Evolutionary conservation across 495 filamentous ascomycete genomes (phyloP).

Genomic region (Neurospora pannonica): DNA sequence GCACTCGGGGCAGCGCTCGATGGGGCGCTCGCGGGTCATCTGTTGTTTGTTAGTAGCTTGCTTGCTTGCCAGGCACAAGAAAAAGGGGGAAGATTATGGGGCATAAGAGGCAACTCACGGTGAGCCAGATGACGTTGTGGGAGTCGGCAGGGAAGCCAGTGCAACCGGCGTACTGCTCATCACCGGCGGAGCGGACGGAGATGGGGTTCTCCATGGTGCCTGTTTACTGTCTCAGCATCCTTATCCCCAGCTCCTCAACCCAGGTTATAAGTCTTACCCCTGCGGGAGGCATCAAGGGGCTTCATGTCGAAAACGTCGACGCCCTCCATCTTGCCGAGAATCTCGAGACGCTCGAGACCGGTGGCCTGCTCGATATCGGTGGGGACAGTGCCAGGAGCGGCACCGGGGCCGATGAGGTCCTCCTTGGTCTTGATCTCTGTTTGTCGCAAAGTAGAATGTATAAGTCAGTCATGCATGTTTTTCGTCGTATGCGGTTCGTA

Average conservation of each 20-base stretch:
- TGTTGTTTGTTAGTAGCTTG: conserved; percentile 21
- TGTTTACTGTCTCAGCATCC: too few species aligned
- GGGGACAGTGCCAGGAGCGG: conserved; percentile 70
- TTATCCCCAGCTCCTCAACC: neutral
- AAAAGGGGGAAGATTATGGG: neutral
- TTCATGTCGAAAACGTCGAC: conserved; percentile 98
- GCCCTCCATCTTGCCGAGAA: conserved; percentile 98
- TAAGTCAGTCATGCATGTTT: conserved; percentile 9
- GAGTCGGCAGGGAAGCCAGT: conserved; percentile 89
- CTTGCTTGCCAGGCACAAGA: neutral
- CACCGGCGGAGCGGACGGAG: conserved; percentile 76
- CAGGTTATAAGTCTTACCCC: conserved; percentile 53
- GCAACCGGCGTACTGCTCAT: conserved; percentile 95
- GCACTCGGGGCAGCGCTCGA: conserved; percentile 93
- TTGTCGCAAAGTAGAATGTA: neutral
- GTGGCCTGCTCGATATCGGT: conserved; percentile 91
- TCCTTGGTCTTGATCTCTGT: conserved; percentile 73
- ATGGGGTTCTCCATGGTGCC: conserved; percentile 89
- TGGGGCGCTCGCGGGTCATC: conserved; percentile 81
- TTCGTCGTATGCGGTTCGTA: neutral
- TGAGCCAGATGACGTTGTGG: conserved; percentile 82
- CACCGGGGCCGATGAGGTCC: conserved; percentile 80
- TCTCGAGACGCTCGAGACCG: conserved; percentile 95
- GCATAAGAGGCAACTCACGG: conserved; percentile 43
- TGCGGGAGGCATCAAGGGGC: conserved; percentile 74